A percentile compares a stretch with the other conserved stretches of the same genome.
These are phyloP conservation scores for Claviceps sp. DNA, from an alignment of 2,329 filamentous ascomycete genomes.

Conservation along the genomic window DNA sequence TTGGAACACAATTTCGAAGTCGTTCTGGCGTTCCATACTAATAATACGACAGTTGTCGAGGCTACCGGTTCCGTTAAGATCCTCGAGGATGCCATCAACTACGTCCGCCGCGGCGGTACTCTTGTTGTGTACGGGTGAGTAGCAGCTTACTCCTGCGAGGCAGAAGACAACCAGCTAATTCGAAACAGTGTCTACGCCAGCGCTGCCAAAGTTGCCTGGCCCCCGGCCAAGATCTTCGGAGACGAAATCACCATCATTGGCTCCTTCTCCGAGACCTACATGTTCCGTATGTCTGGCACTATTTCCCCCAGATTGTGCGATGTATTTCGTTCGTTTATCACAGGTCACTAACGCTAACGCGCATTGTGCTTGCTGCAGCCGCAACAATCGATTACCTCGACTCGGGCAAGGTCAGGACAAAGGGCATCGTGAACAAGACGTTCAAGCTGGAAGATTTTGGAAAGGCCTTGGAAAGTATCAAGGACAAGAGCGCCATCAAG, in stretches of 20 bases:
- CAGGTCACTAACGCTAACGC: neutral
- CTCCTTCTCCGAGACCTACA: constrained; percentile 61
- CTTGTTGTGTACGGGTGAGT: constrained; percentile 50
- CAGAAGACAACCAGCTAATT: constrained; percentile 2
- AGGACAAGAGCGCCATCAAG: constrained; percentile 61
- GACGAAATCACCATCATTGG: constrained; percentile 60
- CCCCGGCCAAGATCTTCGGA: constrained; percentile 58
- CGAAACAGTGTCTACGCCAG: constrained; percentile 45
- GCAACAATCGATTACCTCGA: constrained; percentile 40
- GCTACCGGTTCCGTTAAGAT: constrained; percentile 57
- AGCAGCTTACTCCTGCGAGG: neutral
- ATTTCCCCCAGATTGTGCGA: neutral
- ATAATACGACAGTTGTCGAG: constrained; percentile 38
- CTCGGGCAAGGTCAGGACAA: constrained; percentile 46
- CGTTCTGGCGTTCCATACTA: constrained; percentile 5
- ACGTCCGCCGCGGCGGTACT: constrained; percentile 57
- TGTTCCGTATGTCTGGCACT: constrained; percentile 42
- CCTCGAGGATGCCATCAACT: constrained; percentile 58
- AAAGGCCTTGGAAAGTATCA: constrained; percentile 57
- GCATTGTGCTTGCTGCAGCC: constrained; percentile 12
- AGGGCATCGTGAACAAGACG: constrained; percentile 59
- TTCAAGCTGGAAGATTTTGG: constrained; percentile 63
- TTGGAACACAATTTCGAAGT: too few species aligned
- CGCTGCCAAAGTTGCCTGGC: constrained; percentile 50
- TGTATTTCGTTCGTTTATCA: neutral